A percentile compares a stretch with the other conserved stretches of the same genome.
phyloP scores from a whole-genome alignment of 148 eudicot species.

The Arbutus unedo region DNA sequence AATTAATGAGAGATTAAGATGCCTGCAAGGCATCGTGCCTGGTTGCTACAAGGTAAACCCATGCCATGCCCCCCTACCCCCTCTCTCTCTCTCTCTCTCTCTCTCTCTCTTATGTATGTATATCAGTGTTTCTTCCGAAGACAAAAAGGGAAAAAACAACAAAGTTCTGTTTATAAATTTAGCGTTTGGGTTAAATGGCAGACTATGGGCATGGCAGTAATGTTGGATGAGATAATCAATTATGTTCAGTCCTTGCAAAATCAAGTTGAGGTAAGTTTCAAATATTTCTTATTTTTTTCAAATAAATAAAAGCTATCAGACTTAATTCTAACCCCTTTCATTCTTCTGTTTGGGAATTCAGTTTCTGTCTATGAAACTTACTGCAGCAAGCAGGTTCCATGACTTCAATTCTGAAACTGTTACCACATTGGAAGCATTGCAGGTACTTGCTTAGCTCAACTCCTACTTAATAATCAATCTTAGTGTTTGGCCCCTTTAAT shows the following conservation, averaged over 20 bases:
- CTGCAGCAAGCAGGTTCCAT: constrained; percentile 58
- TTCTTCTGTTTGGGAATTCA: constrained; percentile 20
- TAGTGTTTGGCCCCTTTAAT: not conserved
- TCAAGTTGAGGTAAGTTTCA: constrained; percentile 69
- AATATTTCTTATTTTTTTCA: not conserved
- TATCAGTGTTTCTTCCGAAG: not conserved
- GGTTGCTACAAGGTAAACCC: constrained; percentile 72
- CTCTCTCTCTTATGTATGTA: not conserved
- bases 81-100: not conserved
- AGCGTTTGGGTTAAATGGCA: constrained; percentile 28
- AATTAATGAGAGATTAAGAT: constrained; percentile 70
- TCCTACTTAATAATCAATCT: not conserved
- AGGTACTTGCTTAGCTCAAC: constrained; percentile 28
- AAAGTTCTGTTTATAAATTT: not conserved
- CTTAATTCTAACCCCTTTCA: not conserved
- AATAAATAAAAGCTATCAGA: not conserved
- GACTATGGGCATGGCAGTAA: constrained; percentile 88
- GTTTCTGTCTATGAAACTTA: constrained; percentile 83
- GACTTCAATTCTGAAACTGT: constrained; percentile 53
- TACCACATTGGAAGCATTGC: constrained; percentile 30
- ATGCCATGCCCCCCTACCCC: too few species aligned
- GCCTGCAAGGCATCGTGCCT: constrained; percentile 85
- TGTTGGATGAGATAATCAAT: constrained; percentile 88
- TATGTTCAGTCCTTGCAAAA: constrained; percentile 88
- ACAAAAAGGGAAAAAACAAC: not conserved